phyloP scores from a whole-genome alignment of 2,329 filamentous ascomycete genomes.

The Ceratocystiopsis brevicomis region DNA sequence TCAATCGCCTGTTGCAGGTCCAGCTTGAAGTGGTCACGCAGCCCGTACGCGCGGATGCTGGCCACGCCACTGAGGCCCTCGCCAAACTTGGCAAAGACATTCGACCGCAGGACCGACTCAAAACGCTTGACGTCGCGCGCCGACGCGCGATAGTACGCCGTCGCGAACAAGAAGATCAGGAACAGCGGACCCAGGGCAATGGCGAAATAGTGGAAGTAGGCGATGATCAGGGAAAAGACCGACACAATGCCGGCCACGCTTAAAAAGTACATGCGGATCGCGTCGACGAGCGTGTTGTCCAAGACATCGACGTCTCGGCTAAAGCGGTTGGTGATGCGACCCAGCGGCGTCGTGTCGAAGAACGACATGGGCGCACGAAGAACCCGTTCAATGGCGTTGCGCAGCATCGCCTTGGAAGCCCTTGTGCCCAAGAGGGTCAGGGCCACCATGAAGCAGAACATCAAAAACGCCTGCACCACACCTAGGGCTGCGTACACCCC shows the following conservation, averaged over 20 bases:
- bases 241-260: slow-evolving; percentile 66
- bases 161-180: slow-evolving; percentile 60
- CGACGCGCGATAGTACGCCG: slow-evolving; percentile 76
- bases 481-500: slow-evolving; percentile 55
- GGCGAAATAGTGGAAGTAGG: slow-evolving; percentile 82
- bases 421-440: slow-evolving; percentile 66
- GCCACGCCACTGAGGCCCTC: slow-evolving; percentile 73
- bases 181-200: slow-evolving; percentile 45
- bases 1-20: slow-evolving; percentile 60
- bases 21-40: slow-evolving; percentile 53
- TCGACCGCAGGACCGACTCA: slow-evolving; percentile 72
- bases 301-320: slow-evolving; percentile 90
- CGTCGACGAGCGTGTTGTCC: slow-evolving; percentile 81
- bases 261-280: slow-evolving; percentile 81
- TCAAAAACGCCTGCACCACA: slow-evolving; percentile 47
- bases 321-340: slow-evolving; percentile 90
- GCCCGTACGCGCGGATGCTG: slow-evolving; percentile 75
- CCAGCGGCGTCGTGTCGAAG: slow-evolving; percentile 91
- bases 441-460: slow-evolving; percentile 64
- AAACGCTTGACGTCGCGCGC: slow-evolving; percentile 89
- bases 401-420: slow-evolving; percentile 65
- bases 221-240: slow-evolving; percentile 78
- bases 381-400: slow-evolving; percentile 59
- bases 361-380: slow-evolving; percentile 66
- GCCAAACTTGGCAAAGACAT: slow-evolving; percentile 77